Conservation (phyloP, 345 rosid genomes). For the Murraya paniculata region DNA sequence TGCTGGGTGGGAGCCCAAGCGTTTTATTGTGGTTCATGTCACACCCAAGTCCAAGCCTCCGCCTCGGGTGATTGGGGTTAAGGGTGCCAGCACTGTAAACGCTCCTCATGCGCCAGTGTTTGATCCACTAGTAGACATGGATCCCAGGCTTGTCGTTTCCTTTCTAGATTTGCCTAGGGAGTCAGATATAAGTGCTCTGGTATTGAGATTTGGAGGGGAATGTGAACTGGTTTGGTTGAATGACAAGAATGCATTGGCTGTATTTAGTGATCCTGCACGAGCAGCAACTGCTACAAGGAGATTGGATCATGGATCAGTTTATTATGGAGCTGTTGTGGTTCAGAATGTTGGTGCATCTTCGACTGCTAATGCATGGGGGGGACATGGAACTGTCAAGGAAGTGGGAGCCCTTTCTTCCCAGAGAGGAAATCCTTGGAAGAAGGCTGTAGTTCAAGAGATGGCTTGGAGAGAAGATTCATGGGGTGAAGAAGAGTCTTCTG, state of each 20-base stretch:
- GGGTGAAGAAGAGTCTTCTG: slow-evolving; percentile 55
- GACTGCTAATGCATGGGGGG: slow-evolving; percentile 63
- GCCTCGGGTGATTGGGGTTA: slow-evolving; percentile 66
- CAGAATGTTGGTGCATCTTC: slow-evolving; percentile 40
- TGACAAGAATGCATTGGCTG: slow-evolving; percentile 91
- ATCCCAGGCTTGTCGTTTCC: slow-evolving; percentile 87
- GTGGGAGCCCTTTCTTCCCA: slow-evolving; percentile 28
- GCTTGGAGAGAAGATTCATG: slow-evolving; percentile 58
- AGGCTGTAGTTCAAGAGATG: slow-evolving; percentile 62
- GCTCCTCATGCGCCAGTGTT: slow-evolving; percentile 53
- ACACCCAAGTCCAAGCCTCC: slow-evolving; percentile 81
- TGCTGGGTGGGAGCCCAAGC: slow-evolving; percentile 96
- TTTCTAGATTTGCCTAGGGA: slow-evolving; percentile 89
- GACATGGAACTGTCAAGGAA: slow-evolving; percentile 29
- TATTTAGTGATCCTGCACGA: slow-evolving; percentile 82
- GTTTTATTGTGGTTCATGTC: slow-evolving; percentile 70
- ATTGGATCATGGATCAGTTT: slow-evolving; percentile 81
- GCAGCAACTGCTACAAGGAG: slow-evolving; percentile 99
- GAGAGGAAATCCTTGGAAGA: slow-evolving; percentile 83
- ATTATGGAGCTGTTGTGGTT: slow-evolving; percentile 65
- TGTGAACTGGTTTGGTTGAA: slow-evolving; percentile 92
- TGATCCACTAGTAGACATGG: slow-evolving; percentile 90
- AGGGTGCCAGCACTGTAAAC: slow-evolving; percentile 45
- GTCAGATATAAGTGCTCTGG: slow-evolving; percentile 75
- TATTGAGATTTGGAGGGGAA: slow-evolving; percentile 93